A percentile compares a stretch with the other conserved stretches of the same genome.
Evolutionary conservation across 768 basidiomycete species (phyloP).

Genomic region (Amanita muscaria): DNA sequence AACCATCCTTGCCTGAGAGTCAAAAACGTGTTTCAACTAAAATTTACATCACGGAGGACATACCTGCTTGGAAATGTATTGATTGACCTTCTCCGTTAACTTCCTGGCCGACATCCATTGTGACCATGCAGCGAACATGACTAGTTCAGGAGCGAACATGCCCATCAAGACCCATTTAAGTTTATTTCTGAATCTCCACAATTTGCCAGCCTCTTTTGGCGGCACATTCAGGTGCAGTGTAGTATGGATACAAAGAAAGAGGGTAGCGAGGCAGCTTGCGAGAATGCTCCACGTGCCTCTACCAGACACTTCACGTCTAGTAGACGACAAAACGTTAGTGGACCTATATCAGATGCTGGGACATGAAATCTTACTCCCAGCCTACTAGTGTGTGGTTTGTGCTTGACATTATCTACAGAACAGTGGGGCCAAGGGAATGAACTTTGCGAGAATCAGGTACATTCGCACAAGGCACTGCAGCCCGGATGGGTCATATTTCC

Average conservation of each 20-base stretch:
- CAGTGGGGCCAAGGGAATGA: too few species aligned
- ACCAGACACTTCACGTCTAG: neutral
- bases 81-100: neutral
- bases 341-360: too few species aligned
- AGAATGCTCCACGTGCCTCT: neutral
- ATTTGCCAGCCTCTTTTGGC: neutral
- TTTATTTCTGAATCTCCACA: neutral
- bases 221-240: slow-evolving; percentile 8
- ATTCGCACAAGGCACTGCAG: too few species aligned
- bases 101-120: neutral
- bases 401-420: too few species aligned
- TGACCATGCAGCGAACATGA: neutral
- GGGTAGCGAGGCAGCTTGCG: slow-evolving; percentile 9
- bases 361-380: too few species aligned
- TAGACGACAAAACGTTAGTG: too few species aligned
- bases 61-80: neutral
- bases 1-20: too few species aligned
- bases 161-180: neutral
- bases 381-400: too few species aligned
- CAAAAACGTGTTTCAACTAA: too few species aligned
- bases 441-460: too few species aligned
- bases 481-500: too few species aligned
- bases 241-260: slow-evolving; percentile 9
- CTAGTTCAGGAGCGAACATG: neutral
- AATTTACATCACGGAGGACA: too few species aligned